These are phyloP conservation scores for Bacidia gigantensis DNA, from an alignment of 495 filamentous ascomycete species.

Conservation along the genomic window DNA sequence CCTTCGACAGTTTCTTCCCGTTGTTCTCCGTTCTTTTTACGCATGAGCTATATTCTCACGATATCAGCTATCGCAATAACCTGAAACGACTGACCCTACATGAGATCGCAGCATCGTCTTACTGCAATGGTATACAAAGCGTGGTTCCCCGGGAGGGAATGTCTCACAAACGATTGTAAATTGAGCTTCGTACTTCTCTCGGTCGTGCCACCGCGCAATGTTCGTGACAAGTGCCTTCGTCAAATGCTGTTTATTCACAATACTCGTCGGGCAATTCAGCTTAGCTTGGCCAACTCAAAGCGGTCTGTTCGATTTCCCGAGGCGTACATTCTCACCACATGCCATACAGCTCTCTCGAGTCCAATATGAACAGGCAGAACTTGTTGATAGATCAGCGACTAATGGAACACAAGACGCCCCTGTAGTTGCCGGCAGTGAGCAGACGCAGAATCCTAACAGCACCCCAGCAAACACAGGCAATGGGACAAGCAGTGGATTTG, in stretches of 20 bases:
- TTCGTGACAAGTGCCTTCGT: no score
- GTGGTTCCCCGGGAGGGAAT: background rate
- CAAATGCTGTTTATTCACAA: no score
- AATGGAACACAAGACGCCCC: background rate
- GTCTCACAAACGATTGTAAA: background rate
- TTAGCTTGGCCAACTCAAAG: background rate
- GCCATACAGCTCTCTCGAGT: background rate
- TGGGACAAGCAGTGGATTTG: background rate
- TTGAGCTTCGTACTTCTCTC: no score
- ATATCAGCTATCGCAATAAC: background rate
- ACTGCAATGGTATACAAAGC: background rate
- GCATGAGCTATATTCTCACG: background rate
- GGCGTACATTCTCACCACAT: background rate
- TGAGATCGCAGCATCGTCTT: background rate
- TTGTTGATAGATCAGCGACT: background rate
- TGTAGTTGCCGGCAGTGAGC: background rate
- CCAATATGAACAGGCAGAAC: background rate
- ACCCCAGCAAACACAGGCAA: background rate
- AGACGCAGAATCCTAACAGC: background rate
- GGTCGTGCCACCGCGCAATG: no score
- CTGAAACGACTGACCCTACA: background rate
- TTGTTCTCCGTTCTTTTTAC: background rate
- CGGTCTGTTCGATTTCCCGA: background rate
- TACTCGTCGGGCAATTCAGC: no score
- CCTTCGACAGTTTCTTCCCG: background rate